Percentiles rank a stretch among this genome's conserved stretches.
These are phyloP conservation scores for Clathrospora elynae DNA, from an alignment of 2,329 filamentous ascomycete genomes.

Conservation along the genomic window DNA sequence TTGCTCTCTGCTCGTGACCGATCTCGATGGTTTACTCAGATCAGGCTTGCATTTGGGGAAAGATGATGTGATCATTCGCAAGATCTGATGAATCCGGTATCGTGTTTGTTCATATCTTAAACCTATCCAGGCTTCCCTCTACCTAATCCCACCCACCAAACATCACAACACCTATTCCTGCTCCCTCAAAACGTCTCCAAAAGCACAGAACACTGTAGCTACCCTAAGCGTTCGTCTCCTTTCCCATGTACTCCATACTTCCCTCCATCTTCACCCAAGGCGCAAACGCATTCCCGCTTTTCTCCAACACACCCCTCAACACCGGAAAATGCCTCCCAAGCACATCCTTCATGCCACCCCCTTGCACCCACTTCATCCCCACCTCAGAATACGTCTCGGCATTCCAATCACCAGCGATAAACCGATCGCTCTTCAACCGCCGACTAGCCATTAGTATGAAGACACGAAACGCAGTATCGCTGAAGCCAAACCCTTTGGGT, in stretches of 20 bases:
- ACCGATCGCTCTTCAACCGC: slow-evolving; percentile 53
- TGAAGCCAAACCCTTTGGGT: slow-evolving; percentile 55
- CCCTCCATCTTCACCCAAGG: slow-evolving; percentile 29
- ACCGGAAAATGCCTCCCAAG: slow-evolving; percentile 53
- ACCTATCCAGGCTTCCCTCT: too few species aligned
- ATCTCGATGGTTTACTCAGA: too few species aligned
- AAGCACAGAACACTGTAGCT: too few species aligned
- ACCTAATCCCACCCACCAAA: background rate
- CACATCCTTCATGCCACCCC: slow-evolving; percentile 53
- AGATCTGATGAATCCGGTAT: too few species aligned
- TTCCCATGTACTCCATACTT: slow-evolving; percentile 24
- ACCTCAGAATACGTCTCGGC: slow-evolving; percentile 50
- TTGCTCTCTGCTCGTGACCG: too few species aligned
- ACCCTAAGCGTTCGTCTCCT: slow-evolving; percentile 28
- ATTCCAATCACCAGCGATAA: slow-evolving; percentile 52
- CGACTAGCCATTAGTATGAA: slow-evolving; percentile 55
- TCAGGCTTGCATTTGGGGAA: too few species aligned
- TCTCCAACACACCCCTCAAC: slow-evolving; percentile 39
- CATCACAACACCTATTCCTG: too few species aligned
- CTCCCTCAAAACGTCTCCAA: too few species aligned
- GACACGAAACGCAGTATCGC: slow-evolving; percentile 55
- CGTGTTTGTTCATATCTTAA: too few species aligned
- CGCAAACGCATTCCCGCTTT: slow-evolving; percentile 29
- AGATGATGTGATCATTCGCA: too few species aligned
- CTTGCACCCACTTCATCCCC: slow-evolving; percentile 53